Base-by-base conservation (phyloP, 768 basidiomycete species). In the Pleurotus eryngii region DNA sequence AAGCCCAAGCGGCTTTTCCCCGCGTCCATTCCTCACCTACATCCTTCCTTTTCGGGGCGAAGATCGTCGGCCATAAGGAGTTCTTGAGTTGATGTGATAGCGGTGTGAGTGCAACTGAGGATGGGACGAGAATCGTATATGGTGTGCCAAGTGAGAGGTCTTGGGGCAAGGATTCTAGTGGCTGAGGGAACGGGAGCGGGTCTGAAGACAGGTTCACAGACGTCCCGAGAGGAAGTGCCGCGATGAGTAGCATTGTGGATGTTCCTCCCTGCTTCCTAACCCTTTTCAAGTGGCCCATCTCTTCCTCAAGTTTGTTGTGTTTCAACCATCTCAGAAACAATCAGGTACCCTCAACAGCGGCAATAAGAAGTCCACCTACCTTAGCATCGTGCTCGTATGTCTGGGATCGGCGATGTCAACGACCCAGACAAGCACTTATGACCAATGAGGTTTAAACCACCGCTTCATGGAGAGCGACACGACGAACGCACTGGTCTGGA, bases 1-100 rank as follows among this genome's bases (percentile, higher is more conserved):
- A 78, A 1, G 93, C 89, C 95, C 96, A 97, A 12, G 74, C 77
- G 38, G 84, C 75, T 56, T 83, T 82, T 0, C 79, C 84, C 24
- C 74, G 70, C 3, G 86, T 81, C 90, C 93, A 92, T 5, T 74
- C 72, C 59, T 87, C 82, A 1, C 75, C 70, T 57, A 90, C 87
- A 63, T 81, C 82, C 65, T 84, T 90, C 59, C 84, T 79, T 35
- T 80, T 79, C 0, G 90, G 90, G 3, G 85, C 77, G 62, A 83
- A 92, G 12, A 85, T 72, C 9, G 90, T 90, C 6, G 96, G 96
- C 96, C 96, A 98, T n/a, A 91, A 71, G 1, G 79, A 68, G 39
- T 81, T 79, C 71, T 95, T 95, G 35, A 84, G 67, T 43, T 70
- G 67, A 18, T 92, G 74, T 5, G 93, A 89, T 12, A 77, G 75